These are phyloP conservation scores for Nasturtium officinale DNA, from an alignment of 345 rosid genomes.

Conservation along the genomic window DNA sequence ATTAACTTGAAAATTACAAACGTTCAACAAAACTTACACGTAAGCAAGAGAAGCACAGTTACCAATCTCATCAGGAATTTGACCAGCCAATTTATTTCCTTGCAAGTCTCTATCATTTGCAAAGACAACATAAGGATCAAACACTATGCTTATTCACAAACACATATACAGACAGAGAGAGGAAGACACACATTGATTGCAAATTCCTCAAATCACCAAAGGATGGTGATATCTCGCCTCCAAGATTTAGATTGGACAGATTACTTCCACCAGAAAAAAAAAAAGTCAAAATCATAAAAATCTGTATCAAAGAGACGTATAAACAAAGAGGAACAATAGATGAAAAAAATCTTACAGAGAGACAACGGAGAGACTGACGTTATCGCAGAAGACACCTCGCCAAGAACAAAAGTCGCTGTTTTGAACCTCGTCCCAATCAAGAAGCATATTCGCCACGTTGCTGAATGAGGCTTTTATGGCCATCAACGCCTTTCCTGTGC, in stretches of 20 bases:
- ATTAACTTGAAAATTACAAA: neutral
- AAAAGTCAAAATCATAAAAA: neutral
- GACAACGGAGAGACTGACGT: slow-evolving; percentile 57
- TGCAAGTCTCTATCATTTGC: slow-evolving; percentile 64
- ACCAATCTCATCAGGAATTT: slow-evolving; percentile 94
- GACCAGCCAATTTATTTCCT: slow-evolving; percentile 78
- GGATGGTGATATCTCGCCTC: slow-evolving; percentile 89
- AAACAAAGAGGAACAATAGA: neutral
- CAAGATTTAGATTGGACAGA: slow-evolving; percentile 73
- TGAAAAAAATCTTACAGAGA: slow-evolving; percentile 60
- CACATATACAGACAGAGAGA: no score
- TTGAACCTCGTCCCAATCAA: slow-evolving; percentile 82
- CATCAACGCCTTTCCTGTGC: slow-evolving; percentile 76
- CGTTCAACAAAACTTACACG: slow-evolving; percentile 47
- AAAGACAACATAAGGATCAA: neutral
- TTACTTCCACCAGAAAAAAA: slow-evolving; percentile 49
- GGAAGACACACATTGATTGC: slow-evolving; percentile 62
- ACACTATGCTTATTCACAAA: no score
- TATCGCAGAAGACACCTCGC: slow-evolving; percentile 89
- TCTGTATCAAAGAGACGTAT: neutral
- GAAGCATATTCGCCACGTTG: slow-evolving; percentile 66
- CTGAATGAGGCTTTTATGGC: slow-evolving; percentile 71
- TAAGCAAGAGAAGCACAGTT: slow-evolving; percentile 68
- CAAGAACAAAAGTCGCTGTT: slow-evolving; percentile 78
- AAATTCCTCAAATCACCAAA: slow-evolving; percentile 73